Percentiles rank a stretch among this genome's conserved stretches.
Conservation (phyloP, 2,329 filamentous ascomycete genomes). For the Aspergillus uvarum region DNA sequence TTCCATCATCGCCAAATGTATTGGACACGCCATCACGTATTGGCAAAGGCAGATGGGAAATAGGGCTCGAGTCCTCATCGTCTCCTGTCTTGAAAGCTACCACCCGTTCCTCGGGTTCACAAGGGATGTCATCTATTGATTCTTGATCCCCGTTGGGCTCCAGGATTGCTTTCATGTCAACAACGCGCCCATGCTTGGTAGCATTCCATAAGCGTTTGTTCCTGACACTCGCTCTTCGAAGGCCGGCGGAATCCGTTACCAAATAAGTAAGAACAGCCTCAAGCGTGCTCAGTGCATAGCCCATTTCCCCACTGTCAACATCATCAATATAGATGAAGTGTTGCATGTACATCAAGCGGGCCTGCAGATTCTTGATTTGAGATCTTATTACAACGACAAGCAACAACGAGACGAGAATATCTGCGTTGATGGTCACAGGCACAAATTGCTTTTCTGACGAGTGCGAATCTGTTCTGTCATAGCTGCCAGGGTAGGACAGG, state of each 20-base stretch:
- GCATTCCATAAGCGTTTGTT: constrained; percentile 90
- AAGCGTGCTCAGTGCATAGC: constrained; percentile 92
- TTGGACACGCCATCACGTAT: constrained; percentile 24
- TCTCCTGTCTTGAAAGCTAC: constrained; percentile 39
- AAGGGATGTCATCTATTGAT: constrained; percentile 31
- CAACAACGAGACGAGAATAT: constrained; percentile 87
- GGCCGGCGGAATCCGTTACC: constrained; percentile 72
- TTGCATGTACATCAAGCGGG: constrained; percentile 88
- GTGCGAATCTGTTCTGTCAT: constrained; percentile 41
- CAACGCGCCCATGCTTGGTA: constrained; percentile 71
- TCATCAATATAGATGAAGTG: constrained; percentile 98
- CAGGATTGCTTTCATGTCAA: constrained; percentile 74
- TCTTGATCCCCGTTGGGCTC: constrained; percentile 62
- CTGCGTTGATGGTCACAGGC: constrained; percentile 72
- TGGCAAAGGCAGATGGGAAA: constrained; percentile 22
- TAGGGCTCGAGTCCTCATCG: constrained; percentile 28
- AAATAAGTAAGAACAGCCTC: constrained; percentile 92
- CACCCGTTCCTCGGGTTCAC: constrained; percentile 41
- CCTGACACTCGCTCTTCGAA: constrained; percentile 79
- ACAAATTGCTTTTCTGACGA: constrained; percentile 54
- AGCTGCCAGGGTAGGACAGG: constrained; percentile 65
- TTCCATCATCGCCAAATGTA: constrained; percentile 22
- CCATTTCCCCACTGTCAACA: constrained; percentile 92
- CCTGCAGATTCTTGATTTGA: constrained; percentile 81
- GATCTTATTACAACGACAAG: constrained; percentile 90